Base-by-base conservation (phyloP, 306 rosid species). In the Cucurbita ficifolia region DNA sequence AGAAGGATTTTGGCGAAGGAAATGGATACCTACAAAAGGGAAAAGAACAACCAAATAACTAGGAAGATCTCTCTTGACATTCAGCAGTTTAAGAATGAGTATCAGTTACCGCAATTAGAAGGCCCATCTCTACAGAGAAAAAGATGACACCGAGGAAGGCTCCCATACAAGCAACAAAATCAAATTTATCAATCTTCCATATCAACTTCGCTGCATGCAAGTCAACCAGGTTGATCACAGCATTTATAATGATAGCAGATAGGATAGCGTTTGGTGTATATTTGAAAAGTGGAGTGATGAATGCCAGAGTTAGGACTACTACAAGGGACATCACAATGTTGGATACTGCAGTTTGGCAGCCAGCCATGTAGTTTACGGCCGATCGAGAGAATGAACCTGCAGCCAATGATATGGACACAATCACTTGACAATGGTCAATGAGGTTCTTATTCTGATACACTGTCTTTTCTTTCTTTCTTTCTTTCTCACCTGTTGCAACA, bases 371-470 rank as follows among this genome's bases (percentile, higher is more conserved):
- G 71, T 94, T 94, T 61, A 94, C 96, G 0, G 98, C 98, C 0
- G 98, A 94, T 74, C 98, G 90, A 68, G 97, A 94, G 86, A 90
- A 90, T 35, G 98, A 94, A 78, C 97, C 98, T 94, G 86, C 82
- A 78, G 55, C 65, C 19, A 82, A 72, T 8, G 33, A 43, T 49
- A 19, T 10, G 48, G 46, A 74, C 42, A 59, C 4, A 58, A 77
- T 18, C 36, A 38, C 7, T 10, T 19, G 57, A 52, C 36, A 59
- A 24, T 4, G 39, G 61, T 52, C 17, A 17, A 62, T 10, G 24
- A 63, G 70, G 8, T 50, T 42, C 54, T 24, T 49, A 10, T 24
- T 14, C 67, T 45, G 10, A 17, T 10, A 10, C 16, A 49, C 29
- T 42, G 18, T 19, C 29, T 18, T 7, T 35, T 18, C 0, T n/a